Evolutionary conservation across 768 basidiomycete genomes (phyloP), one percentile per base, ranked within the genome.

Genomic region (Chalciporus piperatus): DNA sequence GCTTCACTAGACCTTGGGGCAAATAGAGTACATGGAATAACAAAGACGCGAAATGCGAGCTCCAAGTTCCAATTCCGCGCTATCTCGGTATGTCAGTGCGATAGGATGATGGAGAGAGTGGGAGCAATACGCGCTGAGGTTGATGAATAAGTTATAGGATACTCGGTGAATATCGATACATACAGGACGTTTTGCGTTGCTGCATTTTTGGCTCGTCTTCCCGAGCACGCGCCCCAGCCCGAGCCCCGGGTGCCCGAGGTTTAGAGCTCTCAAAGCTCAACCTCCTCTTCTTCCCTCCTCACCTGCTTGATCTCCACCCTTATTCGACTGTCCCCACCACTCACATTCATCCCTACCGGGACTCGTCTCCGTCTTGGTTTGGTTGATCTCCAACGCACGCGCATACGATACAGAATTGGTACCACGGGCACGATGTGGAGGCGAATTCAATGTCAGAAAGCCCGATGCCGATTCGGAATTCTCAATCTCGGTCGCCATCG

Each of bases 41-140:
- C 10, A 9, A 32, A 10, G 12, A 32, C 30, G 10, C 8, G 30
- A 9, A 32, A 13, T 32, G 28, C 28, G 10, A 10, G 10, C 4
- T 28, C 10, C 30, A 32, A 32, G 12, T 13, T 13, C 30, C 30
- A 32, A 32, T 13, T 32, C 10, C 9, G 30, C 94, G 82, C 91
- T 32, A 32, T 32, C 30, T 32, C n/a, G n/a, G n/a, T n/a, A 25
- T 25, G 25, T 7, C 25, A 25, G 25, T 7, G 25, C 25, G 25
- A 25, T 7, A 7, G 25, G 25, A 25, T 7, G 25, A 25, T 25
- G 25, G 25, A 4, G 25, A 25, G 7, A 25, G 25, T 7, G 7
- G 7, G 3, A 25, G 25, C 25, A 7, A 25, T 25, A 25, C 4
- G 25, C 7, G 7, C 7, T 25, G 25, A 25, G n/a, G n/a, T n/a